phyloP scores from a whole-genome alignment of 305 asterid species.

The Solanum hybrid region DNA sequence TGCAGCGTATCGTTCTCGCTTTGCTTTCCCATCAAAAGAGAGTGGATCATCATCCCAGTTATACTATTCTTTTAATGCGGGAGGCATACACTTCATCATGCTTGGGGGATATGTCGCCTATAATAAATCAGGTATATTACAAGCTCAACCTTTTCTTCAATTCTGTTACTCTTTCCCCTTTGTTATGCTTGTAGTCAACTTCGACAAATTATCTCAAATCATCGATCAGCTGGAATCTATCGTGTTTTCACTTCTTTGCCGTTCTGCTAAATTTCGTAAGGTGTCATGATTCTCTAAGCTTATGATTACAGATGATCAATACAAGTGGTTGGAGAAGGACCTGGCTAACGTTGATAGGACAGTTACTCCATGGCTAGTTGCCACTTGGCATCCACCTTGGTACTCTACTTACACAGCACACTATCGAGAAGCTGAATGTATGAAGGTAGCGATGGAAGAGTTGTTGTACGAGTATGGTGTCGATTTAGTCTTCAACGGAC shows the following conservation, averaged over 20 bases:
- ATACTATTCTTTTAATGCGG: constrained; percentile 83
- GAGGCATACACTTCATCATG: constrained; percentile 90
- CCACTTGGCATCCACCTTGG: constrained; percentile 97
- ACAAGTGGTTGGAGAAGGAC: constrained; percentile 80
- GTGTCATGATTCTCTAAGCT: constrained; percentile 1
- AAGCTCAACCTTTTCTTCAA: neutral
- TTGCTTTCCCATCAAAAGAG: constrained; percentile 72
- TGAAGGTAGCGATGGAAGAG: constrained; percentile 85
- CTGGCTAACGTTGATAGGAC: constrained; percentile 53
- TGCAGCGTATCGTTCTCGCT: constrained; percentile 66
- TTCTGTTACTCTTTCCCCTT: neutral
- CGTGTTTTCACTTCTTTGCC: neutral
- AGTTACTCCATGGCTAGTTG: constrained; percentile 83
- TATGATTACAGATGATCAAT: constrained; percentile 53
- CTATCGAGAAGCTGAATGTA: constrained; percentile 91
- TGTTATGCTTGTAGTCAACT: neutral
- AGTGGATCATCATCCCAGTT: constrained; percentile 70
- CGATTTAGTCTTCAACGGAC: constrained; percentile 83
- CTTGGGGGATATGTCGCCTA: constrained; percentile 71
- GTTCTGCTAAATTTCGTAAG: neutral
- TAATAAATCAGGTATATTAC: constrained; percentile 41
- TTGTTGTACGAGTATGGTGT: constrained; percentile 60
- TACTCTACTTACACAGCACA: constrained; percentile 74
- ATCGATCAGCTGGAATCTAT: neutral
- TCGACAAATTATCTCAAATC: neutral